Conservation (phyloP, 345 rosid genomes). For the Barbarea vulgaris region DNA sequence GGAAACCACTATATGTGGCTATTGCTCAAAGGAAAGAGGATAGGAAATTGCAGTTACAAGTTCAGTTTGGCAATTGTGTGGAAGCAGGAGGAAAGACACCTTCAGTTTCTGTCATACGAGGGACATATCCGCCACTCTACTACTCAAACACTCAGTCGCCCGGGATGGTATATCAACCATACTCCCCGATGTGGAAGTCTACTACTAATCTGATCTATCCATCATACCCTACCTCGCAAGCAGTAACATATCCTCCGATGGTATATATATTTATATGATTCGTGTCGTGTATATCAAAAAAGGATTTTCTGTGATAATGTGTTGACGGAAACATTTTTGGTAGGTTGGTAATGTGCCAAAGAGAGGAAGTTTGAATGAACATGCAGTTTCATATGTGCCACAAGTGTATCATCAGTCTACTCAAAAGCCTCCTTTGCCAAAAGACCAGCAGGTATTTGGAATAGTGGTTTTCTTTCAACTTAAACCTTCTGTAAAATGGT, state of each 20-base stretch:
- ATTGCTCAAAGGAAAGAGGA: slow-evolving; percentile 82
- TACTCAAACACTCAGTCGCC: slow-evolving; percentile 49
- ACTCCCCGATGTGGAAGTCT: slow-evolving; percentile 57
- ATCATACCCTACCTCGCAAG: slow-evolving; percentile 54
- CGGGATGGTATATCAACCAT: slow-evolving; percentile 59
- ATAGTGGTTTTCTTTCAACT: background rate
- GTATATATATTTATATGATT: slow-evolving; percentile 37
- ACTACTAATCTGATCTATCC: slow-evolving; percentile 52
- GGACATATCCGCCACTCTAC: slow-evolving; percentile 61
- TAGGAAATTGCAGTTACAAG: slow-evolving; percentile 58
- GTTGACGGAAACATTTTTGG: background rate
- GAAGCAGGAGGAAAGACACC: slow-evolving; percentile 56
- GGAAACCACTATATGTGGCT: slow-evolving; percentile 73
- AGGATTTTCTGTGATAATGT: background rate
- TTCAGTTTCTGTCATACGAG: slow-evolving; percentile 56
- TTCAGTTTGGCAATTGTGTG: slow-evolving; percentile 52
- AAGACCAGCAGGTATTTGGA: slow-evolving; percentile 60
- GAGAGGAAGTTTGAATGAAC: slow-evolving; percentile 53
- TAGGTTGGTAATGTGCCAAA: slow-evolving; percentile 53
- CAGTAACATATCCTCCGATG: slow-evolving; percentile 47
- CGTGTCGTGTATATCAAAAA: background rate
- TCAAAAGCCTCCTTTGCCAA: slow-evolving; percentile 44
- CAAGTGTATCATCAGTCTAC: slow-evolving; percentile 51
- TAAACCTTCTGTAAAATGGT: background rate
- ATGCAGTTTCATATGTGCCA: slow-evolving; percentile 48